Percentiles rank a stretch among this genome's conserved stretches.
Conservation (phyloP, 1,139 yeast species). For the Blastobotrys arbuscula region DNA sequence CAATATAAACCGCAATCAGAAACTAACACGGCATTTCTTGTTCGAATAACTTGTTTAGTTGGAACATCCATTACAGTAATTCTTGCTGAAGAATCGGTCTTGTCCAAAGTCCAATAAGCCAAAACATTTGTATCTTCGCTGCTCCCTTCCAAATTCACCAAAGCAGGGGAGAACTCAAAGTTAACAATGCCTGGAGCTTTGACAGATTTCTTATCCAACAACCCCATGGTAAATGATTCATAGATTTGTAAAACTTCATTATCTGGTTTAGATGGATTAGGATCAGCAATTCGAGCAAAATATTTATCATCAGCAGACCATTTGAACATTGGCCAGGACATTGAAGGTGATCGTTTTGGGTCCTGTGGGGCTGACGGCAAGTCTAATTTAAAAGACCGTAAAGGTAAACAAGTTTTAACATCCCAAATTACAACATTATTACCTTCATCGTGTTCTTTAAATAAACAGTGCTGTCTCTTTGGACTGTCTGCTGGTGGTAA, state of each 20-base stretch:
- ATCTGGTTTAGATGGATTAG: constrained; percentile 25
- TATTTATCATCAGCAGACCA: constrained; percentile 94
- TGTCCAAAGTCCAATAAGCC: constrained; percentile 97
- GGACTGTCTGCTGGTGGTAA: constrained; percentile 63
- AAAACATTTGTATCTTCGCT: constrained; percentile 39
- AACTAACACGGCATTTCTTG: constrained; percentile 92
- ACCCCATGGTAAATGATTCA: constrained; percentile 62
- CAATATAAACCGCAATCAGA: constrained; percentile 88
- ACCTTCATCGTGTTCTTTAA: constrained; percentile 83
- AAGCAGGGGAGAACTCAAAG: constrained; percentile 94
- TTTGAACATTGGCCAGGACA: constrained; percentile 96
- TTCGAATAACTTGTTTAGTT: constrained; percentile 74
- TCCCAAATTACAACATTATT: constrained; percentile 96
- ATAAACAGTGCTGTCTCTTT: constrained; percentile 59
- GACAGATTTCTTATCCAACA: constrained; percentile 80
- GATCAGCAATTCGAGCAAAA: constrained; percentile 94
- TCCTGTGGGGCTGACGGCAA: constrained; percentile 34
- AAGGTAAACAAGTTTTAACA: constrained; percentile 72
- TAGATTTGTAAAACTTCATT: constrained; percentile 72
- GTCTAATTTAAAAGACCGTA: constrained; percentile 75
- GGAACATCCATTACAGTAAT: constrained; percentile 90
- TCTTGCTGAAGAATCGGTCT: constrained; percentile 87
- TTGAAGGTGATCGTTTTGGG: constrained; percentile 69
- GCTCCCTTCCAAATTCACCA: constrained; percentile 56
- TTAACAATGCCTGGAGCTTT: constrained; percentile 83